Evolutionary conservation across 208 protist genomes (phyloP), one percentile per base, ranked within the genome.

Genomic region (Trypanosoma melophagium): DNA sequence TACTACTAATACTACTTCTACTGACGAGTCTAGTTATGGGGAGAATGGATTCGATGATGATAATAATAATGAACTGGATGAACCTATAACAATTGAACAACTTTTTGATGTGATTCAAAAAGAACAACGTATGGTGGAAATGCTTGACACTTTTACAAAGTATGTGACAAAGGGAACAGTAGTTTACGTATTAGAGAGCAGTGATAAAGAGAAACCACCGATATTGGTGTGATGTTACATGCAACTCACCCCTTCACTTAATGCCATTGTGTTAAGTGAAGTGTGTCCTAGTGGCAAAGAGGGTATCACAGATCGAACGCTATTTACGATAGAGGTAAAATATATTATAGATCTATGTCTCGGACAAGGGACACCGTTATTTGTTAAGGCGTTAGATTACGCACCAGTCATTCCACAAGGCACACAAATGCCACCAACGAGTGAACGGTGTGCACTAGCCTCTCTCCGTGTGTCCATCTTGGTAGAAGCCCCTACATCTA

Each of bases 331-430:
- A 19, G 22, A 7, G 12, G 35, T 69, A 28, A 49, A 21, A 21
- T 47, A 74, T 28, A 51, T 74, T 31, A 28, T 19, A 38, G 14
- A 49, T 12, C 3, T 74, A 31, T 3, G 38, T 35, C 69, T 74
- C 2, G 69, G 69, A 17, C 69, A 74, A 63, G 66, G 59, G 41
- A 62, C 64, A 12, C n/a, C 42, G 14, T 14, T 31, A 17, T 74
- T 74, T 53, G 14, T 61, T 2, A 52, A 62, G 16, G 40, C 24
- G 16, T n/a, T 54, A 12, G 69, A 71, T 1, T 31, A 41, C 38
- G 7, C 35, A 50, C 69, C 69, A 22, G 22, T 60, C 2, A 50
- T 55, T 25, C 35, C 38, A 16, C 44, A n/a, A 19, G 69, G 47
- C 3, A 73, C 45, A 8, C 25, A 47, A 25, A 68, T 60, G 67